phyloP scores from a whole-genome alignment of 371 early-diverging fungal species.

The Mortierella polycephala region DNA sequence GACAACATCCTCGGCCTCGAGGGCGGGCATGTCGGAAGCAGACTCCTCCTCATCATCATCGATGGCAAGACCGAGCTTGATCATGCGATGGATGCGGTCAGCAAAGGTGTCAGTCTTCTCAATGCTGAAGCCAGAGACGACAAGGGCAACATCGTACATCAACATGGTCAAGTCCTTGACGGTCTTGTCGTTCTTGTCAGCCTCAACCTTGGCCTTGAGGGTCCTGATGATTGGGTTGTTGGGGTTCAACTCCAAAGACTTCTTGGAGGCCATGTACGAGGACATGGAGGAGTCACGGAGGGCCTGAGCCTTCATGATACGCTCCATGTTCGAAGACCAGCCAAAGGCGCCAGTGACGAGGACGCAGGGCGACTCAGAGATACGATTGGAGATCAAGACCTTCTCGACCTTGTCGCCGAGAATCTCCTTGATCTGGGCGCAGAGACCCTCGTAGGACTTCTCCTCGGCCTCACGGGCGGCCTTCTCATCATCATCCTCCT shows the following conservation, averaged over 20 bases:
- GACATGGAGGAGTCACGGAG: slow-evolving; percentile 58
- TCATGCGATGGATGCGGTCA: slow-evolving; percentile 97
- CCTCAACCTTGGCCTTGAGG: slow-evolving; percentile 88
- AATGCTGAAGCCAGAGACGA: slow-evolving; percentile 96
- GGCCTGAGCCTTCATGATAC: slow-evolving; percentile 65
- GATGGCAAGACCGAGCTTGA: slow-evolving; percentile 95
- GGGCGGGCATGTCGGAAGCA: slow-evolving; percentile 78
- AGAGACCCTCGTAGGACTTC: slow-evolving; percentile 69
- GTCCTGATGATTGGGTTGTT: slow-evolving; percentile 82
- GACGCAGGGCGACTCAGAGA: slow-evolving; percentile 79
- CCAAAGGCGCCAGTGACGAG: slow-evolving; percentile 74
- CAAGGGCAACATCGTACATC: slow-evolving; percentile 93
- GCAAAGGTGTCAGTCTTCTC: slow-evolving; percentile 96
- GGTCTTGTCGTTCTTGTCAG: slow-evolving; percentile 96
- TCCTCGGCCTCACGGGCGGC: slow-evolving; percentile 68
- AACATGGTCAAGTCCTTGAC: slow-evolving; percentile 95
- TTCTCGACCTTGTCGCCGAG: slow-evolving; percentile 74
- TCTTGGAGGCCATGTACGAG: slow-evolving; percentile 71
- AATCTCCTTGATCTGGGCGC: slow-evolving; percentile 71
- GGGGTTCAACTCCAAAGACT: slow-evolving; percentile 89
- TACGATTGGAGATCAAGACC: slow-evolving; percentile 76
- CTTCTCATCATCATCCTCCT: slow-evolving; percentile 11
- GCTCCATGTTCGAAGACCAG: slow-evolving; percentile 70
- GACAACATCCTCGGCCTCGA: slow-evolving; percentile 74
- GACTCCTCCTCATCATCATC: slow-evolving; percentile 78